Base-by-base conservation (phyloP, 2,329 filamentous ascomycete genomes). In the Aspergillus sp. region DNA sequence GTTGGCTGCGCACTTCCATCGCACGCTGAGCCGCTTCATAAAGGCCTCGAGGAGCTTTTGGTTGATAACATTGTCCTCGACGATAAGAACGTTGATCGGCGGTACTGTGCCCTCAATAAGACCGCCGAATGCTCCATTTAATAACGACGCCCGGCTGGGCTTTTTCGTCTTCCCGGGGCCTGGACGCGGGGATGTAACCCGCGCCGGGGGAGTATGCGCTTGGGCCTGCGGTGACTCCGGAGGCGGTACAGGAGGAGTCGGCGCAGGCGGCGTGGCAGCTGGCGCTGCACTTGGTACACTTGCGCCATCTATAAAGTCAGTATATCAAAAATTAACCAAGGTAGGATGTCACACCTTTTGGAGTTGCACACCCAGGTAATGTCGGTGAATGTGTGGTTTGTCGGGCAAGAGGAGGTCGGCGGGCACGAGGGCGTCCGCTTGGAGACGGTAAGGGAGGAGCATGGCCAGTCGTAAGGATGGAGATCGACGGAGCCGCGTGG, bases 31-130 rank as follows among this genome's bases (percentile, higher is more conserved):
- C 49, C 92, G 84, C 77, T 97, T 96, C 82, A 98, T 93, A 70
- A 99, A 96, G 1, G 93, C 92, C 71, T 97, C 93, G 37, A 99
- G 80, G 9, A 99, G 86, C 69, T 91, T 90, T 65, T 98, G 80
- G 71, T 98, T 99, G 82, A 99, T 98, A 62, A 95, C 92, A 74
- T 99, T 99, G 78, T 99, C 95, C 78, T 99, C 95, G 14, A 99
- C 95, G 60, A 99, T 96, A 44, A 99, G 82, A 7, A 98, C 93
- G 66, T 96, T 98, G 77, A 99, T 98, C 1, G 95, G 93, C 7
- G 95, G 95, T 0, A 98, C 91, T 1, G 87, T 87, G 54, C 88
- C 89, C 65, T 93, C 91, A 27, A 96, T 83, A 67, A 90, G 82
- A 31, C 85, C 87, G 4, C 87, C 80, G 24, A 59, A 89, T 69